phyloP scores from a whole-genome alignment of 1,284 basidiomycete species.

The Porogramme epimiltina region DNA sequence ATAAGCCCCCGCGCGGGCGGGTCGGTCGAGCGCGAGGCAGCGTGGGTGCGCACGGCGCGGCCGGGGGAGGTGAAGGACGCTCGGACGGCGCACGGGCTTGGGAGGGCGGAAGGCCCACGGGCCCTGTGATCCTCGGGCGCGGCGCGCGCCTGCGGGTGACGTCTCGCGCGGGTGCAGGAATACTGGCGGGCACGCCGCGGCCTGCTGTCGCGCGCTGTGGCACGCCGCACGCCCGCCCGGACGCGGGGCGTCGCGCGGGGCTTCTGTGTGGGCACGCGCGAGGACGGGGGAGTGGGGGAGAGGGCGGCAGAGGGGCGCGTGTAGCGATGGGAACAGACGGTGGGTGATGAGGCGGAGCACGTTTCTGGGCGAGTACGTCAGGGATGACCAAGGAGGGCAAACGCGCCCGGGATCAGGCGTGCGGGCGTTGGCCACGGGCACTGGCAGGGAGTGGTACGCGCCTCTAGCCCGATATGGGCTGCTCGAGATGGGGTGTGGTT shows the following conservation, averaged over 20 bases:
- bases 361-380: slow-evolving; percentile 22
- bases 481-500: slow-evolving; percentile 1
- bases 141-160: no score
- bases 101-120: no score
- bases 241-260: no score
- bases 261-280: not conserved
- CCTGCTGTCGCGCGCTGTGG: no score
- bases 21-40: no score
- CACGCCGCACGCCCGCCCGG: no score
- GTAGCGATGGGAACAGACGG: slow-evolving; percentile 21
- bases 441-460: not conserved
- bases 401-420: slow-evolving; percentile 9
- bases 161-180: no score
- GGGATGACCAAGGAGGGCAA: slow-evolving; percentile 6
- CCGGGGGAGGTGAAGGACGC: no score
- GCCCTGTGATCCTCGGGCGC: no score
- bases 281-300: not conserved
- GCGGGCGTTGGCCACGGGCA: not conserved
- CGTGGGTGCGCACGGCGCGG: no score
- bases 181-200: not conserved
- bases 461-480: slow-evolving; percentile 19
- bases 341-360: slow-evolving; percentile 12
- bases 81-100: no score
- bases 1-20: no score
- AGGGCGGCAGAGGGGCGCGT: not conserved